Conservation (phyloP, 1,284 basidiomycete genomes). For the Ceratobasidium sp. region DNA sequence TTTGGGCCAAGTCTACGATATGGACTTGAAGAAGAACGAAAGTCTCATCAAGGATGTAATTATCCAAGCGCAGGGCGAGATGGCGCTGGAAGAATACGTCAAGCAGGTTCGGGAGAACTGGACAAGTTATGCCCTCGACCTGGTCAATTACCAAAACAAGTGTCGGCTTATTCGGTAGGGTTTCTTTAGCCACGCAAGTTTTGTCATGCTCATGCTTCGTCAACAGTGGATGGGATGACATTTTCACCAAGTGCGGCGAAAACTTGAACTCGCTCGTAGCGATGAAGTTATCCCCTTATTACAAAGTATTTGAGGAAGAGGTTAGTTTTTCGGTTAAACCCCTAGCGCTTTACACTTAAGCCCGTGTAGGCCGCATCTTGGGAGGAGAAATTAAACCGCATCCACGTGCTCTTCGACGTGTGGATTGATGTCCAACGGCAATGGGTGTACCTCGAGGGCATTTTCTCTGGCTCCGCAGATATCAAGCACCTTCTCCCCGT, state of each 20-base stretch:
- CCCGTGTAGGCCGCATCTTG: slow-evolving; percentile 78
- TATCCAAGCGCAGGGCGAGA: slow-evolving; percentile 97
- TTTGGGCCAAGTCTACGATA: slow-evolving; percentile 95
- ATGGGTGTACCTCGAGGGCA: slow-evolving; percentile 99
- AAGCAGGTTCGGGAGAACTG: slow-evolving; percentile 97
- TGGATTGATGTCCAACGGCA: slow-evolving; percentile 99
- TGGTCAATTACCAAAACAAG: slow-evolving; percentile 99
- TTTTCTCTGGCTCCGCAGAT: slow-evolving; percentile 98
- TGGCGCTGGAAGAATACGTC: slow-evolving; percentile 94
- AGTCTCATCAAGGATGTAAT: slow-evolving; percentile 92
- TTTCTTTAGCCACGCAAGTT: slow-evolving; percentile 6
- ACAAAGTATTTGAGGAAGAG: slow-evolving; percentile 97
- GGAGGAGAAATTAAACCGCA: slow-evolving; percentile 95
- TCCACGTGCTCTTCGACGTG: slow-evolving; percentile 97
- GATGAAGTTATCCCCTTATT: slow-evolving; percentile 98
- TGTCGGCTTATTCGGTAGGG: slow-evolving; percentile 90
- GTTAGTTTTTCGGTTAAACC: slow-evolving; percentile 55
- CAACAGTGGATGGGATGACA: slow-evolving; percentile 93
- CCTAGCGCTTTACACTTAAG: slow-evolving; percentile 49
- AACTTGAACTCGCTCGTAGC: slow-evolving; percentile 95
- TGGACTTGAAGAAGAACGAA: slow-evolving; percentile 97
- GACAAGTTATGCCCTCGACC: slow-evolving; percentile 95
- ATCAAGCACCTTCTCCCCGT: slow-evolving; percentile 99
- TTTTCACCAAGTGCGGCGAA: slow-evolving; percentile 96
- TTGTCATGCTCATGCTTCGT: slow-evolving; percentile 28